Evolutionary conservation across 768 basidiomycete genomes (phyloP).

Genomic region (Boletellus emodensis): DNA sequence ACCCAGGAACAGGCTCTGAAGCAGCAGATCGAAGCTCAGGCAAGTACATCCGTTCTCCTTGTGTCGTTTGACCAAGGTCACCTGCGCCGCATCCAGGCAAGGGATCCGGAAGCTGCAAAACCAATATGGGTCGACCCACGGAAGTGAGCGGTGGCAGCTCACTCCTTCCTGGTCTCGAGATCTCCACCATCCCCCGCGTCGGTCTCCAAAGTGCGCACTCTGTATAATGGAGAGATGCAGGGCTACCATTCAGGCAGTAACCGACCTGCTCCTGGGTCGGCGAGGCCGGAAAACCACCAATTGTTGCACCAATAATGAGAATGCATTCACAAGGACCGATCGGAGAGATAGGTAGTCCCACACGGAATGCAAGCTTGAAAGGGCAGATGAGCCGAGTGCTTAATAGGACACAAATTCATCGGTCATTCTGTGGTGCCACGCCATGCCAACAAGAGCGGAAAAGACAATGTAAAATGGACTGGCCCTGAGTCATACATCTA

Average conservation of each 20-base stretch:
- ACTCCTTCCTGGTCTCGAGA: neutral
- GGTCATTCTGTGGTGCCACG: constrained; percentile 2
- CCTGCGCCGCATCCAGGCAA: constrained; percentile 12
- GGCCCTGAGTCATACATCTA: constrained; percentile 20
- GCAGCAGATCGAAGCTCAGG: constrained; percentile 52
- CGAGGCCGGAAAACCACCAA: too few relatives aligned
- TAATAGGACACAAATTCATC: constrained; percentile 2
- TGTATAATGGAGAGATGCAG: too few relatives aligned
- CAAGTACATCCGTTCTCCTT: constrained; percentile 25
- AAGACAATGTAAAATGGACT: constrained; percentile 13
- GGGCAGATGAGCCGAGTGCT: neutral
- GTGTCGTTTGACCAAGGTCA: constrained; percentile 3
- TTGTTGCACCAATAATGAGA: too few relatives aligned
- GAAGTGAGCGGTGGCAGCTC: constrained; percentile 10
- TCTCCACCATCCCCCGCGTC: neutral
- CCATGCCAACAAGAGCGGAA: constrained; percentile 12
- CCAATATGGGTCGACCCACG: constrained; percentile 33
- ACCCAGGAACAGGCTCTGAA: constrained; percentile 52
- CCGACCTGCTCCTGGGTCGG: too few relatives aligned
- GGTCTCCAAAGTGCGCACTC: neutral
- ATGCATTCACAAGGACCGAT: too few relatives aligned
- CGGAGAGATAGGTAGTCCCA: neutral
- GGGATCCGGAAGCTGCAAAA: constrained; percentile 27
- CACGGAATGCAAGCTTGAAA: neutral
- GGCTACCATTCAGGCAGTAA: neutral